phyloP scores from a whole-genome alignment of 2,329 filamentous ascomycete genomes.

The Alternaria infectoria region DNA sequence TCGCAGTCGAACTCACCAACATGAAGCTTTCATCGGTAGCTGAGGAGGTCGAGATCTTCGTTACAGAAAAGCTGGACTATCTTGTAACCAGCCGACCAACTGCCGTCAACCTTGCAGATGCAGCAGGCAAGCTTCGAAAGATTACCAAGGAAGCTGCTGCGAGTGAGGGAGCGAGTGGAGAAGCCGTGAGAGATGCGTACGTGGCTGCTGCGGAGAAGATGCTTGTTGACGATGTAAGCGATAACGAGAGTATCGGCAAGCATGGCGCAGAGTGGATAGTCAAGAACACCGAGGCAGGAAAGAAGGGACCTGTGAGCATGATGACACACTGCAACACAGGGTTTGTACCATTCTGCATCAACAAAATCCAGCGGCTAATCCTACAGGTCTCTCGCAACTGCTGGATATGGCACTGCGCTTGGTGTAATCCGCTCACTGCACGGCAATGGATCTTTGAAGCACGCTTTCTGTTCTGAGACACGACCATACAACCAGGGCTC shows the following conservation, averaged over 20 bases:
- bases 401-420: slow-evolving; percentile 94
- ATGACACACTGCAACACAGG: slow-evolving; percentile 98
- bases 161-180: slow-evolving; percentile 53
- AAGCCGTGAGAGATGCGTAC: slow-evolving; percentile 71
- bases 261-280: slow-evolving; percentile 85
- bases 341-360: slow-evolving; percentile 49
- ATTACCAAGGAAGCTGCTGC: slow-evolving; percentile 61
- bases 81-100: slow-evolving; percentile 89
- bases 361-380: slow-evolving; percentile 22
- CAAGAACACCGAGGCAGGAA: slow-evolving; percentile 60
- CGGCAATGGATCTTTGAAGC: slow-evolving; percentile 68
- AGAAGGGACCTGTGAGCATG: slow-evolving; percentile 71
- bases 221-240: slow-evolving; percentile 82
- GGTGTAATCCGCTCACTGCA: slow-evolving; percentile 90
- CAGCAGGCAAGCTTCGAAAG: slow-evolving; percentile 77
- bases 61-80: slow-evolving; percentile 80
- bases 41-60: slow-evolving; percentile 70
- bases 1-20: slow-evolving; percentile 81
- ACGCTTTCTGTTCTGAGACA: slow-evolving; percentile 96
- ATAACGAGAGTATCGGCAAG: slow-evolving; percentile 85
- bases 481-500: slow-evolving; percentile 98
- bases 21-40: slow-evolving; percentile 59
- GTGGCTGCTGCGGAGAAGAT: slow-evolving; percentile 84
- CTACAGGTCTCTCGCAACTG: slow-evolving; percentile 83
- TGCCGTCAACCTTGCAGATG: slow-evolving; percentile 92